Percentiles rank a stretch among this genome's conserved stretches.
These are phyloP conservation scores for Sclerotinia borealis DNA, from an alignment of 2,329 filamentous ascomycete genomes.

Conservation along the genomic window DNA sequence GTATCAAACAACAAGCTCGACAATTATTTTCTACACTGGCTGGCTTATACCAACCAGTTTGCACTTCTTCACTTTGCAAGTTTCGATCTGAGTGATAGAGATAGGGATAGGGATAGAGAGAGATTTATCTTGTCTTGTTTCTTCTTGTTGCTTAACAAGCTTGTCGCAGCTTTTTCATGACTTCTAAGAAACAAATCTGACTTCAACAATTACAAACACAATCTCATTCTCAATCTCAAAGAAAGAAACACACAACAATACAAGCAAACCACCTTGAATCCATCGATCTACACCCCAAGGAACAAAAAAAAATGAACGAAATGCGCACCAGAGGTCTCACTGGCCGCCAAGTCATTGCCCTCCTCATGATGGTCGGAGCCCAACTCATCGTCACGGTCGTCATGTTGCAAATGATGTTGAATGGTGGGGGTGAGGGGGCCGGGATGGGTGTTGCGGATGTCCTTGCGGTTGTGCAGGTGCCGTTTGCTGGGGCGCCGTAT, in stretches of 20 bases:
- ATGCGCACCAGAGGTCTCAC: background rate
- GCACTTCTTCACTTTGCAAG: background rate
- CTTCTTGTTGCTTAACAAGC: background rate
- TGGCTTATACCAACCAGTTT: background rate
- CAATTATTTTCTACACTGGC: no score
- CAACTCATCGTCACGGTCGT: background rate
- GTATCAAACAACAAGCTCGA: background rate
- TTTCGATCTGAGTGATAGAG: background rate
- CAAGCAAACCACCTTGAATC: background rate
- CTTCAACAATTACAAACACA: background rate
- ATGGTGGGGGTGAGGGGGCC: rapidly evolving
- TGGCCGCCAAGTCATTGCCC: background rate
- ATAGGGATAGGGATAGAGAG: background rate
- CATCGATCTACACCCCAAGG: background rate
- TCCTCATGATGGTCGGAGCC: background rate
- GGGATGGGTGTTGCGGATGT: background rate
- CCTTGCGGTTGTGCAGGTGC: rapidly evolving
- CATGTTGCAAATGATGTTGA: background rate
- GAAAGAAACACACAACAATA: background rate
- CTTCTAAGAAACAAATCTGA: no score
- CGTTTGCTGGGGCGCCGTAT: background rate
- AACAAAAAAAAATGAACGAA: no score
- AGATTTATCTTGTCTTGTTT: background rate
- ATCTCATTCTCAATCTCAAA: background rate
- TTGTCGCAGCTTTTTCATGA: background rate